phyloP scores from a whole-genome alignment of 352 stramenopile species.

The Globisporangium cystogenes region DNA sequence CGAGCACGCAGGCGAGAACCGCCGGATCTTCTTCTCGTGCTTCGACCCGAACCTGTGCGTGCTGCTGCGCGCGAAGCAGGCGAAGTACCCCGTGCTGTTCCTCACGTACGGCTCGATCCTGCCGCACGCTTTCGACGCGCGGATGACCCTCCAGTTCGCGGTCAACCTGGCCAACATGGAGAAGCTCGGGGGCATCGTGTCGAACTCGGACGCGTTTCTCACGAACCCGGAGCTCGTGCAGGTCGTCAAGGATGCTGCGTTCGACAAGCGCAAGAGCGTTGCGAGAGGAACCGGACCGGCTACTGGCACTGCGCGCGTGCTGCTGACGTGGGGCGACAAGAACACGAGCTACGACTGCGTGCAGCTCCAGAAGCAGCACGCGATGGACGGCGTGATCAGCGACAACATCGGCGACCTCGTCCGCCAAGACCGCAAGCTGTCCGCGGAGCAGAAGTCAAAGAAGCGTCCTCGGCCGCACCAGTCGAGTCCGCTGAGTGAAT shows the following conservation, averaged over 20 bases:
- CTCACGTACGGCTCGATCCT: slow-evolving; percentile 60
- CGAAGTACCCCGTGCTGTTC: slow-evolving; percentile 71
- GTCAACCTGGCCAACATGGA: slow-evolving; percentile 59
- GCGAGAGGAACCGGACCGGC: neutral
- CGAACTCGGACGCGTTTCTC: slow-evolving; percentile 69
- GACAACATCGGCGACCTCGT: slow-evolving; percentile 80
- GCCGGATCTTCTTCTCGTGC: slow-evolving; percentile 79
- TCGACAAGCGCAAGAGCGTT: slow-evolving; percentile 13
- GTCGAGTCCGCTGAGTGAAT: neutral
- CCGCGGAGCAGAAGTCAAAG: neutral
- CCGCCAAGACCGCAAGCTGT: slow-evolving; percentile 36
- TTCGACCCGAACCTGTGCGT: slow-evolving; percentile 72
- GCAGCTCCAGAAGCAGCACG: slow-evolving; percentile 62
- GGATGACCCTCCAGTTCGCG: slow-evolving; percentile 62
- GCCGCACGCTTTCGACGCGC: slow-evolving; percentile 35
- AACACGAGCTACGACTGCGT: slow-evolving; percentile 73
- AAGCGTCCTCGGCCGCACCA: neutral
- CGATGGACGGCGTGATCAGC: slow-evolving; percentile 74
- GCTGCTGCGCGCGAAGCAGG: slow-evolving; percentile 60
- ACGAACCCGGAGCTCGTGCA: slow-evolving; percentile 36
- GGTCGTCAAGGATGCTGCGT: slow-evolving; percentile 30
- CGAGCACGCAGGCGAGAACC: slow-evolving; percentile 37
- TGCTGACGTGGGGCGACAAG: slow-evolving; percentile 76
- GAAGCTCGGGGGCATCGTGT: slow-evolving; percentile 62
- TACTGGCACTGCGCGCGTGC: slow-evolving; percentile 10